A percentile compares a stretch with the other conserved stretches of the same genome.
phyloP scores from a whole-genome alignment of 2,329 filamentous ascomycete species.

The Chaetomiaceae sp. region DNA sequence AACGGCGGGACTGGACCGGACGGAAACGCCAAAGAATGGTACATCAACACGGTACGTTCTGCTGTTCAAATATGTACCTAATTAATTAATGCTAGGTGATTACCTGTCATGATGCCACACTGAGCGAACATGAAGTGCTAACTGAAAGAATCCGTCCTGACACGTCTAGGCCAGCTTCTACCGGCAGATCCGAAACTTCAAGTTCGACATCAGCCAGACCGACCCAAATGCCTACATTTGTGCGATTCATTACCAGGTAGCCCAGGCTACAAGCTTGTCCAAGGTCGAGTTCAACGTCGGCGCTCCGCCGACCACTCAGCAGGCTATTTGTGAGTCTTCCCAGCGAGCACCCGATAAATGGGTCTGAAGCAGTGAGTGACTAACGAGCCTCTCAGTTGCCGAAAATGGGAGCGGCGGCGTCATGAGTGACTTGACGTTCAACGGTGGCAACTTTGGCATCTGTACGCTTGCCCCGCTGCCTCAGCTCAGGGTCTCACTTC shows the following conservation, averaged over 20 bases:
- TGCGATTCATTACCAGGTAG: not conserved
- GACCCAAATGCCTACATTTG: not conserved
- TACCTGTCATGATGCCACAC: not conserved
- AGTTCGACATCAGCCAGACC: not conserved
- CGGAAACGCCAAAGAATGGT: slow-evolving; percentile 3
- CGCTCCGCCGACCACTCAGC: too few species aligned
- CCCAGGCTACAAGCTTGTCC: not conserved
- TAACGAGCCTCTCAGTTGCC: not conserved
- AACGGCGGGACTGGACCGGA: slow-evolving; percentile 6
- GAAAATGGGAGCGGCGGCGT: not conserved
- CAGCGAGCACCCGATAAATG: too few species aligned
- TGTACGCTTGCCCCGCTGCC: not conserved
- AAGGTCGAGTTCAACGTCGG: too few species aligned
- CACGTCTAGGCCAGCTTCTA: not conserved
- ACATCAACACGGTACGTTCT: slow-evolving; percentile 14
- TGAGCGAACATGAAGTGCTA: not conserved
- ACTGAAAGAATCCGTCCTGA: not conserved
- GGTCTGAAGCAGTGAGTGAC: too few species aligned
- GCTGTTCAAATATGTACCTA: too few species aligned
- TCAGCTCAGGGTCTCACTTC: too few species aligned
- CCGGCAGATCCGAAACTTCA: not conserved
- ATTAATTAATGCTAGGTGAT: too few species aligned
- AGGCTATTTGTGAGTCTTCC: too few species aligned
- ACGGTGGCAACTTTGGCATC: not conserved
- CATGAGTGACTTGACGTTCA: not conserved